Conservation (phyloP, 2,329 filamentous ascomycete species). For the Fusarium sp. region DNA sequence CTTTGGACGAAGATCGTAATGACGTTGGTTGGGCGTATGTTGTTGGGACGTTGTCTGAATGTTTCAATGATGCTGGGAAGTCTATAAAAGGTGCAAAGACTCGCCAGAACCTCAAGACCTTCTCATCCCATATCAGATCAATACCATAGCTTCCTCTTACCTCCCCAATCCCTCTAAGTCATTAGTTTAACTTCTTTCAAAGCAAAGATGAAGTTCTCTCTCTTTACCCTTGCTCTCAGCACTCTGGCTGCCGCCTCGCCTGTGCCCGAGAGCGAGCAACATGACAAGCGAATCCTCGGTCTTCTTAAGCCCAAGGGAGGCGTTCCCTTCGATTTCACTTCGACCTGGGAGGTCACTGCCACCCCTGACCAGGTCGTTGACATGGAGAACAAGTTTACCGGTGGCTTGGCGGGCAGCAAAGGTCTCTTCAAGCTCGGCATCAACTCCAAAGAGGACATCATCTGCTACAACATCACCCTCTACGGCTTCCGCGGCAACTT, state of each 20-base stretch:
- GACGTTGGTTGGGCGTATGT: constrained; percentile 16
- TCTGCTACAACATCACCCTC: constrained; percentile 68
- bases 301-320: constrained; percentile 36
- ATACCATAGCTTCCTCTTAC: not conserved
- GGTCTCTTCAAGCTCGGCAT: constrained; percentile 69
- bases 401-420: constrained; percentile 60
- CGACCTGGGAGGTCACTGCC: constrained; percentile 63
- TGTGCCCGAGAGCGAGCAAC: constrained; percentile 39
- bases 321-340: constrained; percentile 61
- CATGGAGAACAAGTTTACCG: constrained; percentile 54
- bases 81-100: constrained; percentile 31
- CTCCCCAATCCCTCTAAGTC: not conserved
- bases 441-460: constrained; percentile 61
- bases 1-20: constrained; percentile 20
- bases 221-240: constrained; percentile 40
- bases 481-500: constrained; percentile 65
- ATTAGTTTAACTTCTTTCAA: not conserved
- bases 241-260: constrained; percentile 44
- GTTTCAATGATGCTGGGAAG: not conserved
- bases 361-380: constrained; percentile 67
- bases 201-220: constrained; percentile 47
- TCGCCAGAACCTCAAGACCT: not conserved
- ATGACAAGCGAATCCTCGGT: constrained; percentile 35
- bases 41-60: not conserved
- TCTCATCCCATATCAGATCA: constrained; percentile 17